Evolutionary conservation across 108 stramenopile species (phyloP).

Genomic region (Thalassiosira profunda): DNA sequence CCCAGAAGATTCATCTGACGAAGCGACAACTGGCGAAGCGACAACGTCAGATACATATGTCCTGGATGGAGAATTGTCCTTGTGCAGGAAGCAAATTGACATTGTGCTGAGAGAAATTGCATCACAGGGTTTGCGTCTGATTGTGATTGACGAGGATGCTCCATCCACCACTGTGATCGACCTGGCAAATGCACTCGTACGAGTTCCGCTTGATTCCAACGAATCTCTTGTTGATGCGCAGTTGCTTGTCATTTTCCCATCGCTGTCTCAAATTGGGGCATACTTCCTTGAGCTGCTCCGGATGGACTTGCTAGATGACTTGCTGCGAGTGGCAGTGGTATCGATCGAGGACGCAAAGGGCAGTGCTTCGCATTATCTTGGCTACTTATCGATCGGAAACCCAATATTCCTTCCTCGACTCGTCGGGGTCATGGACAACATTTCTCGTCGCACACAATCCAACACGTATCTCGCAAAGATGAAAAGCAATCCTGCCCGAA

Average conservation of each 20-base stretch:
- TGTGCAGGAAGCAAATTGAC: not conserved
- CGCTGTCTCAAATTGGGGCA: slow-evolving; percentile 1
- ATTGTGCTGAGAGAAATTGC: not conserved
- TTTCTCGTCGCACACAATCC: not conserved
- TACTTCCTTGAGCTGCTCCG: slow-evolving; percentile 6
- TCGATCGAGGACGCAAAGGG: not conserved
- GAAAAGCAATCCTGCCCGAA: not conserved
- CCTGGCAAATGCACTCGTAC: not conserved
- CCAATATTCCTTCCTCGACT: slow-evolving; percentile 8
- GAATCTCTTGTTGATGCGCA: not conserved
- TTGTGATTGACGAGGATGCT: slow-evolving; percentile 1
- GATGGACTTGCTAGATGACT: not conserved
- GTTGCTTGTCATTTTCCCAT: not conserved
- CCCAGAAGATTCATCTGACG: not conserved
- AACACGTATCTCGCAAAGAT: not conserved
- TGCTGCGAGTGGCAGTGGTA: not conserved
- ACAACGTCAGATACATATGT: no score
- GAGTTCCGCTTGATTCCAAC: not conserved
- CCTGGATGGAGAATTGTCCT: not conserved
- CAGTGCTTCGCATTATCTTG: not conserved
- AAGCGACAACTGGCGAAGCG: no score
- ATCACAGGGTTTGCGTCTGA: not conserved
- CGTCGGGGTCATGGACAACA: not conserved
- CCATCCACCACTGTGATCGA: not conserved
- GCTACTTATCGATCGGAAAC: slow-evolving; percentile 8